Conservation (phyloP, 2,329 filamentous ascomycete species). For the Furcasterigmium sp. region DNA sequence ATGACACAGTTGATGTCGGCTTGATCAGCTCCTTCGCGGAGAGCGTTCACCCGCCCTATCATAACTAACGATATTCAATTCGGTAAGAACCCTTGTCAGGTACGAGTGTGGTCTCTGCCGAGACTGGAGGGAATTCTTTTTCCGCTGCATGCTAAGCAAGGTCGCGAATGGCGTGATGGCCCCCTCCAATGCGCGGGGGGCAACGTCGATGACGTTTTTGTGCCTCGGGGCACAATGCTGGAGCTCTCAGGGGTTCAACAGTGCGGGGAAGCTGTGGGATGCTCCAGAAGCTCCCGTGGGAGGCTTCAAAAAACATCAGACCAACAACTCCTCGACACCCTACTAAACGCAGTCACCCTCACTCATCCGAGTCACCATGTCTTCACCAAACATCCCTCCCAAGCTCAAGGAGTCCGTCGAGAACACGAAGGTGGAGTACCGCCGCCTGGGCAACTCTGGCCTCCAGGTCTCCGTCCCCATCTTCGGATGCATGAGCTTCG, state of each 20-base stretch:
- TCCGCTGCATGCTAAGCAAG: background rate
- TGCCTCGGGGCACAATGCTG: no score
- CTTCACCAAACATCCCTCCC: slow-evolving; percentile 6
- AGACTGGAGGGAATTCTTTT: background rate
- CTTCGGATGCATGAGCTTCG: slow-evolving; percentile 60
- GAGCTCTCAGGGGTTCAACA: no score
- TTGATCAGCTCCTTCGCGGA: no score
- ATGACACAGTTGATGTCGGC: no score
- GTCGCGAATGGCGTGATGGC: background rate
- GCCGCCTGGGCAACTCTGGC: slow-evolving; percentile 54
- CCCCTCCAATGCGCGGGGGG: background rate
- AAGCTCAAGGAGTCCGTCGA: slow-evolving; percentile 20
- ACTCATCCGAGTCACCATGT: slow-evolving; percentile 5
- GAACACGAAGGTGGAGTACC: slow-evolving; percentile 38
- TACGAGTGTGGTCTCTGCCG: background rate
- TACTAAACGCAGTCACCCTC: background rate
- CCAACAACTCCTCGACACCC: no score
- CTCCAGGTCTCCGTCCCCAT: slow-evolving; percentile 59
- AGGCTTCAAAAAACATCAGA: background rate
- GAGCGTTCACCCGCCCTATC: no score
- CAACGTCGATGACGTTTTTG: background rate
- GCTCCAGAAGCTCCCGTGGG: background rate
- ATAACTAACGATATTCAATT: no score
- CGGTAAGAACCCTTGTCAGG: no score
- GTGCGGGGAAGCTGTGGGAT: no score